A percentile compares a stretch with the other conserved stretches of the same genome.
phyloP scores from a whole-genome alignment of 2,329 filamentous ascomycete genomes.

The Endothia cerciana region DNA sequence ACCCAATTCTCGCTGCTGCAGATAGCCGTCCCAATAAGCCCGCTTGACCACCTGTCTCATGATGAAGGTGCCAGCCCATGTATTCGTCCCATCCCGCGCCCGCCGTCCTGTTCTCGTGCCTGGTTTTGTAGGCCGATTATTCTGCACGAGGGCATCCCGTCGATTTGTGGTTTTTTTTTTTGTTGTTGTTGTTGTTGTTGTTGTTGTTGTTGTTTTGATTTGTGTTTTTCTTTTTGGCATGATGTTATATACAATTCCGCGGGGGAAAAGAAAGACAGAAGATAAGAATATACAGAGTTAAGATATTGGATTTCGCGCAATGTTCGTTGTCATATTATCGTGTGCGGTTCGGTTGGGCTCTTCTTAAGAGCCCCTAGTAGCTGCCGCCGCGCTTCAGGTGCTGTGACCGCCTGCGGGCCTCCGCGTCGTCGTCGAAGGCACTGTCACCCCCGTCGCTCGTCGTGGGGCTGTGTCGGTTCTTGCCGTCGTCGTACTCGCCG shows the following conservation, averaged over 20 bases:
- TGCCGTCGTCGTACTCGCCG: constrained; percentile 41
- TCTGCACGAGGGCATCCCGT: neutral
- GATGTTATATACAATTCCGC: constrained; percentile 24
- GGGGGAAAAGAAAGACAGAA: constrained; percentile 1
- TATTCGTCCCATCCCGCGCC: constrained; percentile 1
- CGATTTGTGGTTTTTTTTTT: neutral
- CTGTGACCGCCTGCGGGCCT: constrained; percentile 37
- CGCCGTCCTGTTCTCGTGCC: neutral
- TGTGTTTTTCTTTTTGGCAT: neutral
- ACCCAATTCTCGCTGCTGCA: constrained; percentile 17
- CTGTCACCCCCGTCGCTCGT: constrained; percentile 53
- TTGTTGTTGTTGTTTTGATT: too few relatives aligned
- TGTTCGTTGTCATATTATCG: neutral
- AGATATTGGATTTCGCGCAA: neutral
- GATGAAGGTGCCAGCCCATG: constrained; percentile 19
- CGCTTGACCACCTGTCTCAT: constrained; percentile 14
- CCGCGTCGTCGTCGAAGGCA: constrained; percentile 50
- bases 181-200: neutral
- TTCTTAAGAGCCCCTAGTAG: constrained; percentile 12
- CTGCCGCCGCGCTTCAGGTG: constrained; percentile 51
- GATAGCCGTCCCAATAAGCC: constrained; percentile 15
- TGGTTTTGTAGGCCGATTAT: constrained; percentile 1
- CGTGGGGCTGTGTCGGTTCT: constrained; percentile 42
- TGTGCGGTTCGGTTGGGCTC: neutral
- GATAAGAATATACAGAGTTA: neutral